Evolutionary conservation across 768 basidiomycete genomes (phyloP).

Genomic region (Termitomyces sp.): DNA sequence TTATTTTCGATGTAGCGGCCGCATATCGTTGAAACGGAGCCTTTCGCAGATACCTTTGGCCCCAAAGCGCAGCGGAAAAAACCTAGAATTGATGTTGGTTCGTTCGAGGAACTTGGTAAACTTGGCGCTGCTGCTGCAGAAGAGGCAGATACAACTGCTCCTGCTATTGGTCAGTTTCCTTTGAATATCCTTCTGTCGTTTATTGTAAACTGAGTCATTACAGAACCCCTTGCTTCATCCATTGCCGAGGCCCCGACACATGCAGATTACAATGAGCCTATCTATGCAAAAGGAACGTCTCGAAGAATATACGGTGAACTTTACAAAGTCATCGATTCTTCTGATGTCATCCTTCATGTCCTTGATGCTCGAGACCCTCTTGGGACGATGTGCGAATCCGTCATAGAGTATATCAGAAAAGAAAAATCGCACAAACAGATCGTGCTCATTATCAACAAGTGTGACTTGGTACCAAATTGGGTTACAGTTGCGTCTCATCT

Average conservation of each 20-base stretch:
- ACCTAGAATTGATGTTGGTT: constrained; percentile 83
- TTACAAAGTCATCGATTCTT: constrained; percentile 99
- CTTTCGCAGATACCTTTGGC: constrained; percentile 92
- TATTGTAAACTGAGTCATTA: neutral
- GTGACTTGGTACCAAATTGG: constrained; percentile 98
- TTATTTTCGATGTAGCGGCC: constrained; percentile 52
- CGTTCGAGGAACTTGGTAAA: constrained; percentile 87
- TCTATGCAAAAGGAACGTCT: constrained; percentile 94
- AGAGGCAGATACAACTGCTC: constrained; percentile 46
- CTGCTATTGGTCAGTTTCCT: constrained; percentile 42
- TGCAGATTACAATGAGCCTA: constrained; percentile 83
- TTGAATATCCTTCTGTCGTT: neutral
- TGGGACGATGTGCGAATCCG: constrained; percentile 93
- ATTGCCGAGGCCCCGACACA: constrained; percentile 59
- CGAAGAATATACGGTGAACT: constrained; percentile 95
- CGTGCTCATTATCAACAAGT: constrained; percentile 96
- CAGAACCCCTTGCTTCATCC: constrained; percentile 50
- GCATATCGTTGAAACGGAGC: constrained; percentile 95
- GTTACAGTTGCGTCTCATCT: constrained; percentile 72
- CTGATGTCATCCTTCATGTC: constrained; percentile 93
- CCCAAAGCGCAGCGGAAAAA: constrained; percentile 93
- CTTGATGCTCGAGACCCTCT: constrained; percentile 94
- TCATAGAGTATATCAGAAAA: constrained; percentile 89
- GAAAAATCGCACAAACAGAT: constrained; percentile 98
- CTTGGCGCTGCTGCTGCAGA: constrained; percentile 54